These are phyloP conservation scores for Amauroascus verrucosus DNA, from an alignment of 2,329 filamentous ascomycete genomes.

Conservation along the genomic window DNA sequence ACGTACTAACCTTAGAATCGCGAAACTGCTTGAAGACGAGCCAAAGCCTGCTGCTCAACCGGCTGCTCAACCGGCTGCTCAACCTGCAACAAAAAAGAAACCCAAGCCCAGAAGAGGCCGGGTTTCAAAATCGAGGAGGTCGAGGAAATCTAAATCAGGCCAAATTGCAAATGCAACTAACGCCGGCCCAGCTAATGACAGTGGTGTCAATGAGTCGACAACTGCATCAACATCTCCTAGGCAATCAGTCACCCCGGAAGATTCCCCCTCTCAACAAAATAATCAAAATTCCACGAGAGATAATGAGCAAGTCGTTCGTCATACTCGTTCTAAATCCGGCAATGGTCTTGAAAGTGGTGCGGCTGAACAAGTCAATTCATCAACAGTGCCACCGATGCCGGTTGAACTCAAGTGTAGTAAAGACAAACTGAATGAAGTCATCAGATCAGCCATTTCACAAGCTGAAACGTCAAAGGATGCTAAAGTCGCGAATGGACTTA, in stretches of 20 bases:
- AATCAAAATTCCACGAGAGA: background rate
- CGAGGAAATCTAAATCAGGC: conserved; percentile 9
- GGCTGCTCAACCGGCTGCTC: background rate
- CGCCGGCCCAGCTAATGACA: conserved; percentile 13
- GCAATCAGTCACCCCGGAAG: conserved; percentile 11
- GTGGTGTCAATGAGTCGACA: conserved; percentile 16
- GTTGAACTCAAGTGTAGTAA: conserved; percentile 21
- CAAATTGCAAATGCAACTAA: conserved; percentile 13
- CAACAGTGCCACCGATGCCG: conserved; percentile 11
- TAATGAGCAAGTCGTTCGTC: conserved; percentile 7
- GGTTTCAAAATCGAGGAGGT: conserved; percentile 1
- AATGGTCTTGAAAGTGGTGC: conserved; percentile 16
- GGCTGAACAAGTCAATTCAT: conserved; percentile 10
- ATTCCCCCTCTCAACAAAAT: background rate
- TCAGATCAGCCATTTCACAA: conserved; percentile 23
- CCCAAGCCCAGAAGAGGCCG: conserved; percentile 1
- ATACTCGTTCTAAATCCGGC: conserved; percentile 13
- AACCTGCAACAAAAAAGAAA: conserved; percentile 1
- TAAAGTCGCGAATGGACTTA: conserved; percentile 24
- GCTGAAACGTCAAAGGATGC: conserved; percentile 24
- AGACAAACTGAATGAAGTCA: conserved; percentile 22
- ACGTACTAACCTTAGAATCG: background rate
- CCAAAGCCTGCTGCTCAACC: background rate
- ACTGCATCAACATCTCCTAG: conserved; percentile 16
- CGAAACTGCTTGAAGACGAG: conserved; percentile 3